Base-by-base conservation (phyloP, 2,329 filamentous ascomycete species). In the Chrysoporthe austroafricana region DNA sequence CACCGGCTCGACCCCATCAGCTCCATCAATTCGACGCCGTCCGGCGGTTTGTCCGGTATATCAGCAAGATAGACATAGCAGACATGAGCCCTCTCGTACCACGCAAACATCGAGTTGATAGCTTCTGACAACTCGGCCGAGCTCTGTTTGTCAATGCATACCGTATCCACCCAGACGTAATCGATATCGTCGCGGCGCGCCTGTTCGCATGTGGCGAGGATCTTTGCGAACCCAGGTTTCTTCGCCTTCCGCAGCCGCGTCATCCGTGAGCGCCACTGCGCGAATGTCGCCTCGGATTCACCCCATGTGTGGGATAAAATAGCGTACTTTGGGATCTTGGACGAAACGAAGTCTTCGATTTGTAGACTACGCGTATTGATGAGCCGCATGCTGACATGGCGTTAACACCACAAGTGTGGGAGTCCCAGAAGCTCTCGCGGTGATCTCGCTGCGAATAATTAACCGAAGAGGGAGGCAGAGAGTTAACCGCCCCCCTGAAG, bases 291-390 rank as follows among this genome's bases (percentile, higher is more conserved):
- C 65, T 78, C 78, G n/a, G 74, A 11, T 4, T 52, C 60, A 44
- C 43, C 74, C 79, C 79, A 80, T 1, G 75, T 77, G 64, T 81
- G 79, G 0, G 79, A 81, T 16, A 81, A 75, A 54, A 80, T 80
- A 9, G 78, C 78, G 60, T 81, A 81, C 3, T 62, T 70, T 0
- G 77, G 78, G 2, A 70, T 60, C 5, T 70, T 48, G 36, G 69
- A 32, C 3, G 72, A 71, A 66, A 74, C 71, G 64, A 78, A 77
- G 60, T 77, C 76, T 46, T 75, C 69, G 34, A 81, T 71, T 63
- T 77, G 68, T 52, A 75, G 72, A 26, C 76, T 80, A 7, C 73
- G 70, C 16, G 76, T 73, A 66, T 81, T 73, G 59, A 81, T 75
- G 34, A 80, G 76, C 50, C 77, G 75, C 79, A 81, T 81, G 21